Evolutionary conservation across 495 filamentous ascomycete species (phyloP).

Genomic region (Hypoxylon lenormandii): DNA sequence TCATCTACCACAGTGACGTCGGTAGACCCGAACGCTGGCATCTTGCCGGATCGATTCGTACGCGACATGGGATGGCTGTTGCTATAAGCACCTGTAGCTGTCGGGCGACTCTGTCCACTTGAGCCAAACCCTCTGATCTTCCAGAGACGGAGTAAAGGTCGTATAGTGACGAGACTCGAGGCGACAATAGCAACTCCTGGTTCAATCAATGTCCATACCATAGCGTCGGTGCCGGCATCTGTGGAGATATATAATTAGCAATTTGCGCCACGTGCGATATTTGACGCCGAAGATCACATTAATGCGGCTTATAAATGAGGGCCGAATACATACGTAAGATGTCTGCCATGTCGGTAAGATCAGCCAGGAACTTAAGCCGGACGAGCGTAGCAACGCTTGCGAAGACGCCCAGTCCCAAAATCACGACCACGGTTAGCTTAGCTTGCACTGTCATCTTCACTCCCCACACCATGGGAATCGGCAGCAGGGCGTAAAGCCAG

Average conservation of each 20-base stretch:
- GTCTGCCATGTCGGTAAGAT: conserved; percentile 52
- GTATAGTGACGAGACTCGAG: conserved; percentile 57
- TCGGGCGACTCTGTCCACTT: conserved; percentile 42
- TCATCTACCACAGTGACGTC: conserved; percentile 49
- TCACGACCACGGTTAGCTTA: conserved; percentile 54
- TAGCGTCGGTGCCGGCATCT: conserved; percentile 55
- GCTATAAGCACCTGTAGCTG: conserved; percentile 9
- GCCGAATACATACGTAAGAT: conserved; percentile 49
- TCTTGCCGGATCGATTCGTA: conserved; percentile 37
- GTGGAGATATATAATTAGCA: conserved; percentile 10
- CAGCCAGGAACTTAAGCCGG: conserved; percentile 54
- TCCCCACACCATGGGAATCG: conserved; percentile 60
- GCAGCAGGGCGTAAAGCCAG: conserved; percentile 59
- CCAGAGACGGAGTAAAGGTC: conserved; percentile 55
- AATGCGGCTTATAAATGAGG: background rate
- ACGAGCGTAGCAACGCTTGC: conserved; percentile 58
- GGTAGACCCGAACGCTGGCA: conserved; percentile 46
- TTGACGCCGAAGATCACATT: conserved; percentile 1
- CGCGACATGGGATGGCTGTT: conserved; percentile 39
- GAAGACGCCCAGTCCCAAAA: conserved; percentile 57
- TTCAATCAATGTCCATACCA: conserved; percentile 61
- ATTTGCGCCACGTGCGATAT: background rate
- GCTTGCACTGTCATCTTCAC: conserved; percentile 55
- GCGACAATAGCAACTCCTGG: conserved; percentile 59
- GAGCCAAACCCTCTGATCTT: conserved; percentile 52